Evolutionary conservation across 257 asterid genomes (phyloP).

Genomic region (Nicotiana obtusifolia): DNA sequence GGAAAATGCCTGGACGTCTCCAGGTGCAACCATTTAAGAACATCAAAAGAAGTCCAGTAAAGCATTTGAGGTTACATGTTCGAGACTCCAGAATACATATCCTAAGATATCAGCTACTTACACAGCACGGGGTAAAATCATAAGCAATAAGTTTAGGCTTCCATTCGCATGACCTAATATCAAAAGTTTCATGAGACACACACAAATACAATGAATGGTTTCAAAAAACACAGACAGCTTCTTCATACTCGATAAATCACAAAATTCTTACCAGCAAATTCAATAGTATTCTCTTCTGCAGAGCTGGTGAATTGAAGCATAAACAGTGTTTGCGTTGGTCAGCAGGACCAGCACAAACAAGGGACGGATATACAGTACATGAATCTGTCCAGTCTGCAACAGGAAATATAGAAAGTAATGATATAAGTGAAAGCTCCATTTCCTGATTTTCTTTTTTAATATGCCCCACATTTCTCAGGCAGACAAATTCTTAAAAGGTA

Average conservation of each 20-base stretch:
- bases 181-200: background rate
- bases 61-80: background rate
- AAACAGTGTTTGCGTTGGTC: background rate
- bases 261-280: conserved; percentile 4
- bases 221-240: background rate
- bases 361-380: background rate
- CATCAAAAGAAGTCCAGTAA: background rate
- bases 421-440: background rate
- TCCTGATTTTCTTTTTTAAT: background rate
- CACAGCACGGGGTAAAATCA: background rate
- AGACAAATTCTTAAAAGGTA: background rate
- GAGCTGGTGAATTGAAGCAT: background rate
- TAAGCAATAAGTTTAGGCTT: background rate
- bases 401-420: background rate
- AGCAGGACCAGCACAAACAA: background rate
- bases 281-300: background rate
- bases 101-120: background rate
- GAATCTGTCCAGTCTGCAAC: background rate
- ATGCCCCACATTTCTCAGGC: background rate
- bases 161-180: background rate
- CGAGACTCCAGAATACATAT: background rate
- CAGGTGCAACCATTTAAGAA: background rate
- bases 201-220: background rate
- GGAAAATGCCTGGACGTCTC: background rate
- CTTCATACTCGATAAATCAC: background rate